Evolutionary conservation across 257 asterid species (phyloP).

Genomic region (Eustoma russellianum): DNA sequence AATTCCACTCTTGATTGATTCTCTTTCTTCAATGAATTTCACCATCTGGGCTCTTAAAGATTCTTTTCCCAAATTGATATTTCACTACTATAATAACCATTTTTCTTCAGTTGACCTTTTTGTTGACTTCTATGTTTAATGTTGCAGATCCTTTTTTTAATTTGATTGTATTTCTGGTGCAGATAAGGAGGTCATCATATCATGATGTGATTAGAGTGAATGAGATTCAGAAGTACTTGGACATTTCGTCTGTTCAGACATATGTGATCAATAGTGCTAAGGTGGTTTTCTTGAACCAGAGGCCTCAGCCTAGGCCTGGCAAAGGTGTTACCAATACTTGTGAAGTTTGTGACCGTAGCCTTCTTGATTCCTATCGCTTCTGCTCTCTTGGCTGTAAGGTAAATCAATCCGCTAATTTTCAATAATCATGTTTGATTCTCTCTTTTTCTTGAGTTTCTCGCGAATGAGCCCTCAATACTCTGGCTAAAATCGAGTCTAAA

Average conservation of each 20-base stretch:
- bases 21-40: not conserved
- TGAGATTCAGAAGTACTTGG: conserved; percentile 70
- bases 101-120: conserved; percentile 25
- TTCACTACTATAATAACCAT: not conserved
- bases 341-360: conserved; percentile 71
- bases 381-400: conserved; percentile 97
- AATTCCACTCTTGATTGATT: not conserved
- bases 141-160: no score
- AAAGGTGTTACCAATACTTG: conserved; percentile 83
- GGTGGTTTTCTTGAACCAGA: conserved; percentile 69
- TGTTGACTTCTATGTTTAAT: no score
- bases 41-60: conserved; percentile 17
- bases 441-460: no score
- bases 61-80: conserved; percentile 4
- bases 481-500: not conserved
- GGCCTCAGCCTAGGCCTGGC: conserved; percentile 92
- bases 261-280: conserved; percentile 82
- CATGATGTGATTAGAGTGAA: conserved; percentile 79
- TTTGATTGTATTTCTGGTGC: not conserved
- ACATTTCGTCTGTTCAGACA: conserved; percentile 64
- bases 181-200: conserved; percentile 89
- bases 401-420: not conserved
- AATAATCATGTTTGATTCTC: no score
- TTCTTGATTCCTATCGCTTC: conserved; percentile 69
- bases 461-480: not conserved